Base-by-base conservation (phyloP, 2,329 filamentous ascomycete species). In the Blastomyces gilchristii region DNA sequence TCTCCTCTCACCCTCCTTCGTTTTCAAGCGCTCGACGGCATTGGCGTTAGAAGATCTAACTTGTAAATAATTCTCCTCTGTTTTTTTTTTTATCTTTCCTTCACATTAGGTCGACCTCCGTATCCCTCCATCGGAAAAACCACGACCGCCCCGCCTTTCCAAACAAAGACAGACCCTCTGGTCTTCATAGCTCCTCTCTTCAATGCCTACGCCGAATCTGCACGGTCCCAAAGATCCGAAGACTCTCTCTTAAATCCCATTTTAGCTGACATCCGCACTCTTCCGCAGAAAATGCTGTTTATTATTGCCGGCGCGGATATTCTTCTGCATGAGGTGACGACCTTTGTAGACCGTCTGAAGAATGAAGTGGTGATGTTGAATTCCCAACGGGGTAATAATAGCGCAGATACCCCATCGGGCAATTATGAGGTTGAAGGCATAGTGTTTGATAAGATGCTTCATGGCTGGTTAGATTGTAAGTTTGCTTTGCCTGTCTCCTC, bases 281-380 rank as follows among this genome's bases (percentile, higher is more conserved):
- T 80, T 18, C 79, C 78, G 0, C 62, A 69, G 31, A 65, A 74
- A 14, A 74, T 80, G 65, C 61, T 80, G 16, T 70, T 81, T 56
- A 68, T 79, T 7, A 69, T 79, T 14, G 69, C 77, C 3, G 72
- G 64, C 11, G 69, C 78, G 12, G 78, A 81, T 63, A 78, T 80
- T 45, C 66, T 80, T 8, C 66, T 75, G 1, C 68, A 74, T 16
- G 77, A 80, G 68, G 75, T 78, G 68, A 70, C 73, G 45, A 65
- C 63, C 1, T 77, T 81, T 65, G 70, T 74, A 1, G 69, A 75
- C 66, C 68, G 77, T 41, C 37, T 76, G 43, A 71, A 69, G 59
- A 65, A 63, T 43, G 72, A 71, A 53, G 65, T 62, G 3, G 66
- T 63, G 8, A 69, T 52, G 28, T 16, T 66, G n/a, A 63, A 66